Conservation (phyloP, 805 yeast genomes). For the Metschnikowia colocasiae region DNA sequence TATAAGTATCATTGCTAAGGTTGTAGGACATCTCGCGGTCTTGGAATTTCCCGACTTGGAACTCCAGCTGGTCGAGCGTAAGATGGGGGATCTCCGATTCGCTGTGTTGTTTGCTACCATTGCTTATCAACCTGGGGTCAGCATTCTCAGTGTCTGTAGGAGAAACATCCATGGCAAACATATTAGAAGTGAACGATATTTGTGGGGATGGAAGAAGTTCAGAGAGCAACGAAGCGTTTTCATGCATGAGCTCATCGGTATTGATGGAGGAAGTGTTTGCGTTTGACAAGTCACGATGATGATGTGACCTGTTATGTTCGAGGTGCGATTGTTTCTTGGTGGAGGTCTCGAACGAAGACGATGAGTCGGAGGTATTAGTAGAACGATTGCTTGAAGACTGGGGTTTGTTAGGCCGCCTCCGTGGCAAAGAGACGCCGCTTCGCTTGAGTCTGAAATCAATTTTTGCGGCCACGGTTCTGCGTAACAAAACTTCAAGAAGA, state of each 20-base stretch:
- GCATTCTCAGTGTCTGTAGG: neutral
- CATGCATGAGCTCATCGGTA: slow-evolving; percentile 30
- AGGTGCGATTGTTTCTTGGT: neutral
- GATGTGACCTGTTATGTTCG: neutral
- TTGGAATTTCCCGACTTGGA: neutral
- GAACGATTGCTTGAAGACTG: neutral
- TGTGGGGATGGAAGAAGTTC: slow-evolving; percentile 40
- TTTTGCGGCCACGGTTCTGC: slow-evolving; percentile 42
- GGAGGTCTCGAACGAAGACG: slow-evolving; percentile 1
- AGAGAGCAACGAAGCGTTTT: slow-evolving; percentile 29
- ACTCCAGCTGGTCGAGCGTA: neutral
- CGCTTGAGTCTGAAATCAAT: slow-evolving; percentile 31
- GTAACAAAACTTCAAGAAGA: slow-evolving; percentile 35
- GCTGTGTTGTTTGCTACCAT: neutral
- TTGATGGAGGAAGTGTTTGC: slow-evolving; percentile 17
- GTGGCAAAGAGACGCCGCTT: neutral
- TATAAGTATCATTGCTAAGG: slow-evolving; percentile 1
- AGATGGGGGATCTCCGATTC: neutral
- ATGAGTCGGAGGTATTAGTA: neutral
- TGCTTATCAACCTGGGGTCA: neutral
- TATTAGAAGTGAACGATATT: slow-evolving; percentile 16
- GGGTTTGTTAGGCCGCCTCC: neutral
- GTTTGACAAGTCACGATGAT: neutral
- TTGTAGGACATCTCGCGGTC: neutral
- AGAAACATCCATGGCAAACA: neutral